Evolutionary conservation across 202 grass and related monocot genomes (phyloP).

Genomic region (Digitaria exilis): DNA sequence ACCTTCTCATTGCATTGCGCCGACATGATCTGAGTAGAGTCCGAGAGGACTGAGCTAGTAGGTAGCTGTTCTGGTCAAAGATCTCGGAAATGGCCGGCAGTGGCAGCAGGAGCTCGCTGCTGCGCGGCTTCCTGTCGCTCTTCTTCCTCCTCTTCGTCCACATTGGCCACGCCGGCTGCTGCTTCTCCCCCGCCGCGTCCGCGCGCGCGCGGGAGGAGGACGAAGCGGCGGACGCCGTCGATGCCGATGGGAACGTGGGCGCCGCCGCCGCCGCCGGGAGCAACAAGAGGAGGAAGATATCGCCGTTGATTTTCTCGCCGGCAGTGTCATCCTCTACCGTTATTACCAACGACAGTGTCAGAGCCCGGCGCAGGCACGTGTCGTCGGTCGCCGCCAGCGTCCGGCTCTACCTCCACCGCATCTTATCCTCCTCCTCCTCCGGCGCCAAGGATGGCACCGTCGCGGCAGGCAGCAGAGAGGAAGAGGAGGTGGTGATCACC

Average conservation of each 20-base stretch:
- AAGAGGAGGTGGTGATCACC: slow-evolving; percentile 38
- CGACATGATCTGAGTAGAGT: slow-evolving; percentile 26
- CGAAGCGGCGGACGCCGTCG: neutral
- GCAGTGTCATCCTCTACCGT: slow-evolving; percentile 26
- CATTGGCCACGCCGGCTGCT: slow-evolving; percentile 55
- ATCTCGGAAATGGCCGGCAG: slow-evolving; percentile 37
- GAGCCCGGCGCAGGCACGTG: slow-evolving; percentile 31
- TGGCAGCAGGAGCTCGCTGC: slow-evolving; percentile 18
- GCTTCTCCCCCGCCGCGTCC: slow-evolving; percentile 36
- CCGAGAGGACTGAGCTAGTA: too few relatives aligned
- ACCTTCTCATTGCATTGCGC: neutral
- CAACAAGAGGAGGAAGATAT: slow-evolving; percentile 72
- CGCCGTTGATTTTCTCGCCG: slow-evolving; percentile 48
- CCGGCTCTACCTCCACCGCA: slow-evolving; percentile 53
- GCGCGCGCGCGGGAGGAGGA: slow-evolving; percentile 26
- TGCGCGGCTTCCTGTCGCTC: slow-evolving; percentile 54
- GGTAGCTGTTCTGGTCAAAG: neutral
- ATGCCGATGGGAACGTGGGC: neutral
- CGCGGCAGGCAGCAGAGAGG: neutral
- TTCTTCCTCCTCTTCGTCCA: slow-evolving; percentile 70
- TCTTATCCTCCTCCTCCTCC: slow-evolving; percentile 51
- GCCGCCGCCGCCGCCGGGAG: too few relatives aligned
- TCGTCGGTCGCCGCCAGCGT: slow-evolving; percentile 49
- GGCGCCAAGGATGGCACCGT: neutral
- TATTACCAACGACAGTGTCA: slow-evolving; percentile 11